These are phyloP conservation scores for Elaeis oleifera DNA, from an alignment of 202 grass and related monocot species.

Conservation along the genomic window DNA sequence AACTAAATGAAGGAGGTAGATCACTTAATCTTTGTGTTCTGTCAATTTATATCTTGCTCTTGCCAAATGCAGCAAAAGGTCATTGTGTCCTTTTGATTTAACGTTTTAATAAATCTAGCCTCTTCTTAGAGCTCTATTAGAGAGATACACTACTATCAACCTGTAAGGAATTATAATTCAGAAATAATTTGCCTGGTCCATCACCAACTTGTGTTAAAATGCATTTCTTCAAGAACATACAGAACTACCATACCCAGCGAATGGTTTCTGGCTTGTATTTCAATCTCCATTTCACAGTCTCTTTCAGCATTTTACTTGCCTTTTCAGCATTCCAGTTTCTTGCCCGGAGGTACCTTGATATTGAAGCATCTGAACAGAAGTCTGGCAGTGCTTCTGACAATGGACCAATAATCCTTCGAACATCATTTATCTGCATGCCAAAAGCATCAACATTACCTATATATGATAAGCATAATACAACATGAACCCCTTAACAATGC, in stretches of 20 bases:
- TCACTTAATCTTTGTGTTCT: no score
- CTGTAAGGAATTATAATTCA: neutral
- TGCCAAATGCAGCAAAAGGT: no score
- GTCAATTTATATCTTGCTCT: no score
- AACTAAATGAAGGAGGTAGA: no score
- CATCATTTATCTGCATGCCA: slow-evolving; percentile 45
- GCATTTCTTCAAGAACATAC: neutral
- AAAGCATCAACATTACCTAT: neutral
- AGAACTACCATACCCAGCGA: slow-evolving; percentile 38
- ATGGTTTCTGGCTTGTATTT: slow-evolving; percentile 54
- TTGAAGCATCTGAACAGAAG: slow-evolving; percentile 47
- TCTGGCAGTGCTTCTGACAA: slow-evolving; percentile 29
- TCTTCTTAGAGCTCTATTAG: no score
- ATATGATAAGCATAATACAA: no score
- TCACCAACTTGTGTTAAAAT: slow-evolving; percentile 2
- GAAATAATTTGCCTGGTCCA: neutral
- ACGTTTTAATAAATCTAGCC: no score
- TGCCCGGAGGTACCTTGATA: slow-evolving; percentile 50
- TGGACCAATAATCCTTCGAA: slow-evolving; percentile 37
- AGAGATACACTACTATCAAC: no score
- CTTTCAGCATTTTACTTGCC: slow-evolving; percentile 65
- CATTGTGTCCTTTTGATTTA: no score
- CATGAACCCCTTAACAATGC: no score
- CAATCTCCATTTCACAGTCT: slow-evolving; percentile 59
- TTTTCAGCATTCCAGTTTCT: slow-evolving; percentile 66